phyloP scores from a whole-genome alignment of 2,329 filamentous ascomycete species.

The Onygenales sp. region DNA sequence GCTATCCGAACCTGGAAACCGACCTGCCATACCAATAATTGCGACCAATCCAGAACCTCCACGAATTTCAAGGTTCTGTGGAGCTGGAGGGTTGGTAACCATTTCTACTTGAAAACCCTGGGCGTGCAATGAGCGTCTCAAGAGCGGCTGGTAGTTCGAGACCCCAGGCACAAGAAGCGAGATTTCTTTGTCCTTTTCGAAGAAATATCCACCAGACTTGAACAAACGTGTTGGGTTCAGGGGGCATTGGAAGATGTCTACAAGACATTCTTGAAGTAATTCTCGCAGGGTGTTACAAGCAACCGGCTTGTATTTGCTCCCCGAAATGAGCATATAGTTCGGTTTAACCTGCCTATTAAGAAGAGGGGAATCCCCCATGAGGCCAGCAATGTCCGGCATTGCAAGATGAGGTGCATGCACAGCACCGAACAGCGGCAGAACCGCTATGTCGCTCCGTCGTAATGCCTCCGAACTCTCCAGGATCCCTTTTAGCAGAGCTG shows the following conservation, averaged over 20 bases:
- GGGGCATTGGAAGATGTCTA: slow-evolving; percentile 17
- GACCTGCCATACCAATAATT: not conserved
- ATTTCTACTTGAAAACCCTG: slow-evolving; percentile 54
- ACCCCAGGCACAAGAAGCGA: not conserved
- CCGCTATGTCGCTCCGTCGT: too few species aligned
- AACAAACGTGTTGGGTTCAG: slow-evolving; percentile 18
- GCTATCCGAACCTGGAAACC: not conserved
- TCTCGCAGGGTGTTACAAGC: slow-evolving; percentile 13
- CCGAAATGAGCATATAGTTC: not conserved
- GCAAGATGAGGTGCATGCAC: not conserved
- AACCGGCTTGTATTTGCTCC: slow-evolving; percentile 10
- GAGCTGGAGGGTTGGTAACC: not conserved
- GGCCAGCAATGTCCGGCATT: not conserved
- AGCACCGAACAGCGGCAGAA: too few species aligned
- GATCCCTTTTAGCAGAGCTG: too few species aligned
- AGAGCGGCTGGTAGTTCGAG: not conserved
- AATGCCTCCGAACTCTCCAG: too few species aligned
- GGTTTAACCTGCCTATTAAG: not conserved
- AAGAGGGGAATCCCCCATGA: not conserved
- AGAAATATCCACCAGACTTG: not conserved
- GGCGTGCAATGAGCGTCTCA: not conserved
- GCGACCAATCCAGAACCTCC: not conserved
- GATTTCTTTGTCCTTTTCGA: not conserved
- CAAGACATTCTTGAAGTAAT: slow-evolving; percentile 14
- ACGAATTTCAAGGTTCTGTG: not conserved